Evolutionary conservation across 257 asterid genomes (phyloP).

Genomic region (Avicennia marina): DNA sequence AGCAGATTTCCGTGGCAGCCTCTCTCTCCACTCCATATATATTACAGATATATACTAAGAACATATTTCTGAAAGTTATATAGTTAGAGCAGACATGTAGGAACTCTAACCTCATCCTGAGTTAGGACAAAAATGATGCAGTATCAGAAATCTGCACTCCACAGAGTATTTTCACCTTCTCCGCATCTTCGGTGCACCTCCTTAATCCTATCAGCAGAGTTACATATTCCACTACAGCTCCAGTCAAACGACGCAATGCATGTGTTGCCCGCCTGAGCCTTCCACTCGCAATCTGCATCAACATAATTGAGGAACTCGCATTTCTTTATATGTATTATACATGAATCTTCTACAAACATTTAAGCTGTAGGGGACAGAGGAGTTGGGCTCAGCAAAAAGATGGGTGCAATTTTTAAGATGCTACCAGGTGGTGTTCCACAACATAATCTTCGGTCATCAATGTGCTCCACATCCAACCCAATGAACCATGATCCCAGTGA

Average conservation of each 20-base stretch:
- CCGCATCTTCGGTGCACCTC: conserved; percentile 95
- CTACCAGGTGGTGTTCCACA: conserved; percentile 98
- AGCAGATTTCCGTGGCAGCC: conserved; percentile 31
- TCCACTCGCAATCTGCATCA: conserved; percentile 89
- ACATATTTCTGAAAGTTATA: too few species aligned
- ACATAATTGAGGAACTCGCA: not conserved
- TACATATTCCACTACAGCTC: conserved; percentile 97
- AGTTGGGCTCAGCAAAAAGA: too few species aligned
- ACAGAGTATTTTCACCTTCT: conserved; percentile 66
- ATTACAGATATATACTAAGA: conserved; percentile 31
- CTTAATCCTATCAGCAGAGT: conserved; percentile 77
- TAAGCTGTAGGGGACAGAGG: too few species aligned
- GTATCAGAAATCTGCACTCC: conserved; percentile 56
- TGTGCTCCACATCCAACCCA: conserved; percentile 91
- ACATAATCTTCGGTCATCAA: conserved; percentile 85
- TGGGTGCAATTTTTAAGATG: too few species aligned
- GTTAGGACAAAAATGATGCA: too few species aligned
- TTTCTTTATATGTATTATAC: too few species aligned
- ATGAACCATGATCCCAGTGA: conserved; percentile 88
- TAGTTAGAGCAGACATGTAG: too few species aligned
- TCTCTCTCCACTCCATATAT: conserved; percentile 19
- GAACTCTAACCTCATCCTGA: too few species aligned
- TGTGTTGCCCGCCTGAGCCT: conserved; percentile 94
- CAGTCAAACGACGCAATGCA: conserved; percentile 97
- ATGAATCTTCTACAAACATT: too few species aligned